Evolutionary conservation across 176 grass and related monocot genomes (phyloP), one percentile per base, ranked within the genome.

Genomic region (Phragmites australis): DNA sequence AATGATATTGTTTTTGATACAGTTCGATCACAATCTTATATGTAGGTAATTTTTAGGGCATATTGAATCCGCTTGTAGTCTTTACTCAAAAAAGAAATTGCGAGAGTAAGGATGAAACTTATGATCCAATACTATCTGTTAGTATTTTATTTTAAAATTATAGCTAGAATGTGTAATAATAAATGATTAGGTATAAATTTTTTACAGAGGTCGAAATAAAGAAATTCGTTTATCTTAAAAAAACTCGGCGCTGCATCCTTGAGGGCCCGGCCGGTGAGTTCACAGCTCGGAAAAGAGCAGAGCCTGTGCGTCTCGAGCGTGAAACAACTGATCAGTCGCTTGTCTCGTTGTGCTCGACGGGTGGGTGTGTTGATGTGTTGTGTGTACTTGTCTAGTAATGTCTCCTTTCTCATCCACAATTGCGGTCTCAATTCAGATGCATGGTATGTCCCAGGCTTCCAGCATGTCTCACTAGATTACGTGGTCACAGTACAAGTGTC

Each of bases 221-320:
- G n/a, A n/a, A n/a, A n/a, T n/a, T n/a, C n/a, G n/a, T n/a, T n/a
- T n/a, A n/a, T n/a, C n/a, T n/a, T n/a, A n/a, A n/a, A n/a, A n/a
- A n/a, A n/a, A n/a, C n/a, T n/a, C 89, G 30, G 64, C 85, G 41
- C 64, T 91, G 71, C 72, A 89, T 25, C 87, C 87, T 16, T 84
- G 82, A 88, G 30, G 1, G 17, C 18, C 3, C 13, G 65, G 48
- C 47, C 47, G 64, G 51, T 6, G 65, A 65, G 57, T 45, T 59
- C 58, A 25, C 44, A 10, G 52, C 46, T 16, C 19, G 74, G 18
- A 27, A 66, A 59, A 31, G 31, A 14, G 45, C 21, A 32, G 32
- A 68, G 81, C 44, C 45, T 70, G 76, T 71, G 64, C 77, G 27
- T 48, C 77, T 17, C 77, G 77, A 89, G 10, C 68, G 30, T 66